These are phyloP conservation scores for Veloboletus limbatus DNA, from an alignment of 1,284 basidiomycete genomes.

Conservation along the genomic window DNA sequence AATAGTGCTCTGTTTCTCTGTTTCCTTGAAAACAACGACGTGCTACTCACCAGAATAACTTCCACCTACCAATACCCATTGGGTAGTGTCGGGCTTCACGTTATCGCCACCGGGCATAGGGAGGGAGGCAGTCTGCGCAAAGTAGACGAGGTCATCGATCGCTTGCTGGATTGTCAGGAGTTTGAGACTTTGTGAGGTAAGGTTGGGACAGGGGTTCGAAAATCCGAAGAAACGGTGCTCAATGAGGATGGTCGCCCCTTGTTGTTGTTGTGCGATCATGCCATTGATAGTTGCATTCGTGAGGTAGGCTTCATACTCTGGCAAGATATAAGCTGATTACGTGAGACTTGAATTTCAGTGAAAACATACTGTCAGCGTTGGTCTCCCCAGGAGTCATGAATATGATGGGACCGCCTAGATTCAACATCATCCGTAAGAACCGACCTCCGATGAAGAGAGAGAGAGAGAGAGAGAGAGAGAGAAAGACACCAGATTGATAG, in stretches of 20 bases:
- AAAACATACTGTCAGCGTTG: constrained; percentile 40
- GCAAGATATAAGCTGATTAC: constrained; percentile 36
- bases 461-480: constrained; percentile 20
- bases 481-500: constrained; percentile 44
- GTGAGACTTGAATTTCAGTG: constrained; percentile 17
- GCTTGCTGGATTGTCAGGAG: constrained; percentile 69
- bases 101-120: constrained; percentile 63
- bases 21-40: not conserved
- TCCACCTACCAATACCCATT: constrained; percentile 71
- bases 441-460: not conserved
- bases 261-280: constrained; percentile 62
- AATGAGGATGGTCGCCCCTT: constrained; percentile 60
- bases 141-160: constrained; percentile 69
- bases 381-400: constrained; percentile 51
- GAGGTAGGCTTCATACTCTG: constrained; percentile 56
- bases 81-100: constrained; percentile 54
- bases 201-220: constrained; percentile 58
- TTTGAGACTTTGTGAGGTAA: constrained; percentile 55
- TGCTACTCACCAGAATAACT: constrained; percentile 55
- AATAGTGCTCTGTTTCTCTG: not conserved
- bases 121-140: constrained; percentile 61
- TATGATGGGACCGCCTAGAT: constrained; percentile 64
- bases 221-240: constrained; percentile 54
- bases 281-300: constrained; percentile 66
- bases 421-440: not conserved